Evolutionary conservation across 2,329 filamentous ascomycete species (phyloP).

Genomic region (Claviceps pazoutovae): DNA sequence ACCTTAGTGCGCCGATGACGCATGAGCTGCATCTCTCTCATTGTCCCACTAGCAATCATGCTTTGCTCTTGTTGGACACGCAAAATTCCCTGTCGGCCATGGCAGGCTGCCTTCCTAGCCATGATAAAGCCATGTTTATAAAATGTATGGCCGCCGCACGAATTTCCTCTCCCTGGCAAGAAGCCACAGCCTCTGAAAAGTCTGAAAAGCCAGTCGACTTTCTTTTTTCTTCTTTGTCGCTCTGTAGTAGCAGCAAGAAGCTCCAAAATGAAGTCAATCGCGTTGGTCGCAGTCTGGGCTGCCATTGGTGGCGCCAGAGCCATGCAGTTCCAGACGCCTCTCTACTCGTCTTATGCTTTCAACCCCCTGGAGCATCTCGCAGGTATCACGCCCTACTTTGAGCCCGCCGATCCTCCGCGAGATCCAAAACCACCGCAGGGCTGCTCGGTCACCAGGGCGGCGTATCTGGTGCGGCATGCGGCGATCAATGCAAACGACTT

Average conservation of each 20-base stretch:
- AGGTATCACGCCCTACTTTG: constrained; percentile 44
- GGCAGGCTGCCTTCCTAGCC: not conserved
- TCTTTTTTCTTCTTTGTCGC: not conserved
- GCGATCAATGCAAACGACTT: constrained; percentile 47
- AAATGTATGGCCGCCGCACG: not conserved
- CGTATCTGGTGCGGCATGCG: constrained; percentile 44
- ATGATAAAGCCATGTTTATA: not conserved
- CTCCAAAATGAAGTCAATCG: not conserved
- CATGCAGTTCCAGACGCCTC: constrained; percentile 8
- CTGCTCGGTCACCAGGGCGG: constrained; percentile 35
- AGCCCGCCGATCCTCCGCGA: constrained; percentile 32
- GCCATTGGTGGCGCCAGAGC: not conserved
- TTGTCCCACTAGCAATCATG: not conserved
- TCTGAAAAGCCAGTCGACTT: not conserved
- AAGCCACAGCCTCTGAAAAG: not conserved
- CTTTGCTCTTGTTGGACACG: not conserved
- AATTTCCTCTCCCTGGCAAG: not conserved
- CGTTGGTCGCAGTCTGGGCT: not conserved
- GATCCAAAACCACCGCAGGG: constrained; percentile 26
- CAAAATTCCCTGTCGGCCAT: not conserved
- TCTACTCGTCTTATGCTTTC: constrained; percentile 35
- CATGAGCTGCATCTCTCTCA: not conserved
- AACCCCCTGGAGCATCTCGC: constrained; percentile 39
- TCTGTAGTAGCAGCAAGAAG: not conserved
- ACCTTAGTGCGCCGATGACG: not conserved